Base-by-base conservation (phyloP, 106 monocot genomes). In the Allium cepa region DNA sequence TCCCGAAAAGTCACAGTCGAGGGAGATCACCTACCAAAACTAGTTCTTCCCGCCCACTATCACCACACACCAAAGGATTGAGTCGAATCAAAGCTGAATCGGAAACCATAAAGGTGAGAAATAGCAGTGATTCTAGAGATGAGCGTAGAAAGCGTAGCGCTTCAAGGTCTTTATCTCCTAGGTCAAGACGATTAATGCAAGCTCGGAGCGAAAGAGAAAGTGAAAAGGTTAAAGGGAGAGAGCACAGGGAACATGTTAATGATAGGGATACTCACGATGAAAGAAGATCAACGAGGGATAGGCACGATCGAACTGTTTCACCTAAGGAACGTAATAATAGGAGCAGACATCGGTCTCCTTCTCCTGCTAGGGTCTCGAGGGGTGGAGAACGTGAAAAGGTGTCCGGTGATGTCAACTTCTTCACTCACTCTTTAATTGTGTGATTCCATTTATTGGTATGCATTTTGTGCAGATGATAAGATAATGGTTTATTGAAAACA, bases 321-420 rank as follows among this genome's bases (percentile, higher is more conserved):
- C 82, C 77, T 7, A 74, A 67, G n/a, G 84, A 79, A 61, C 69
- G 49, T 17, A 63, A 63, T 27, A 69, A 59, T 9, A 74, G 74
- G 62, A 73, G 76, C 47, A 87, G 73, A 56, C 75, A 72, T 45
- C 28, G 73, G 15, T 67, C 66, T 13, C 79, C 68, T 6, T 87
- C 90, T 10, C 90, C 94, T 56, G 49, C 65, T 7, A 75, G 78
- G 60, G 49, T 53, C 49, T 72, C 82, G 45, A 91, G 55, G 72
- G 51, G 59, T 17, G 71, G 66, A 28, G 73, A 69, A 68, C 89
- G 72, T 79, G 84, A 82, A 26, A 92, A 97, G 96, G 92, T 92
- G 75, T 80, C 76, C 80, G 81, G 86, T 85, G 85, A 88, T 91
- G 81, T 94, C 88, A 59, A 67, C 63, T 73, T 62, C 78, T 64